Base-by-base conservation (phyloP, 2,329 filamentous ascomycete genomes). In the Ramularia endophylla region DNA sequence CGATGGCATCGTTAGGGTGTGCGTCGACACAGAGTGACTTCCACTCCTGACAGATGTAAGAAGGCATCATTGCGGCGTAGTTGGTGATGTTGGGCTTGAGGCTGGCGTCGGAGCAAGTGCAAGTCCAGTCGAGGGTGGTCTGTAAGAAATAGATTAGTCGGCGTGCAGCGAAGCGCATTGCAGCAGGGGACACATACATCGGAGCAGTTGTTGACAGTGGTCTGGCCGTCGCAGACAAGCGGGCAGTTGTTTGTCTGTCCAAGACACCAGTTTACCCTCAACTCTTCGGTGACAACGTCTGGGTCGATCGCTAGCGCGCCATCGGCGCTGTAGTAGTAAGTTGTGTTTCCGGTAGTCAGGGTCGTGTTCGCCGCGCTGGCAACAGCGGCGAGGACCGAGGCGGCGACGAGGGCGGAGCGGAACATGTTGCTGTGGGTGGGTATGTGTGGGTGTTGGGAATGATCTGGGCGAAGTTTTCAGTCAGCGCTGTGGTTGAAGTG, bases 241-340 rank as follows among this genome's bases (percentile, higher is more conserved):
- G 74, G 75, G 65, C 80, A 84, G 32, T 71, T 72, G 63, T 78
- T 78, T 46, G 64, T 63, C 65, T 83, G 67, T 48, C 70, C 75
- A 40, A 63, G 60, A 59, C 80, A 84, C 78, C 78, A 83, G 43
- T 65, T 51, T 57, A 62, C 50, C 49, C 64, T 65, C 17, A 58
- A 51, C 30, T 57, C 40, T 2, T 54, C n/a, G 30, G 59, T 48
- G 30, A 78, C 63, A 19, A 52, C 38, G 54, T 50, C 60, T 39
- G 71, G 53, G 48, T 68, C 56, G 58, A 78, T 68, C 33, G 57
- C 59, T 53, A 63, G 48, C 31, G 64, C 61, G 46, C 67, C 54
- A 34, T 34, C 17, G 32, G 15, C 32, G 22, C 64, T 51, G 40
- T 51, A 56, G 41, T 54, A 51, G 54, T 63, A 62, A 25, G 22